Base-by-base conservation (phyloP, 176 grass and related monocot species). In the Rhynchospora tenuis region DNA sequence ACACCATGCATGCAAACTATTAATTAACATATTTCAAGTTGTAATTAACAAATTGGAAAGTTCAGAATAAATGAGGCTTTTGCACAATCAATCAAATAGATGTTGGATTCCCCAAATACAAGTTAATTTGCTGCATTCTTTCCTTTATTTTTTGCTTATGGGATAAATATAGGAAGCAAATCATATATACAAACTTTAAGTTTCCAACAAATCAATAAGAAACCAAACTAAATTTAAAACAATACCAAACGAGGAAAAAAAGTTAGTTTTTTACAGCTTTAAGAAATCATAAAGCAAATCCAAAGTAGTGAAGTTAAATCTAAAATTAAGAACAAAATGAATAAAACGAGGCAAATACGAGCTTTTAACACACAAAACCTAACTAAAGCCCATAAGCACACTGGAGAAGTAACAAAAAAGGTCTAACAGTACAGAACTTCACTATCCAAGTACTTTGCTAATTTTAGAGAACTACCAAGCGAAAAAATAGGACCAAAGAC, bases 371-470 rank as follows among this genome's bases (percentile, higher is more conserved):
- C 33, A 26, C 33, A 23, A 27, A 64, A 42, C 11, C 56, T 56
- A 61, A 45, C 29, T 45, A 62, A 62, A 61, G 9, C 56, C 62
- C 54, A 42, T 17, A 63, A 12, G 27, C 7, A 33, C 52, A 42
- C 77, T 23, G 1, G 4, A 79, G 22, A 59, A 81, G 56, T 81
- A 28, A 8, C 78, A 63, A 81, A 82, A 82, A 28, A 8, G 58
- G 56, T 67, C 2, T 24, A 33, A 28, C 5, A 33, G 20, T 10
- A 65, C 67, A 14, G 9, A 45, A 67, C 38, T 48, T 68, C 62
- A 9, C 23, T 44, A 67, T 82, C 67, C 14, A 82, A 82, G 15
- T 54, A 68, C 29, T 64, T 67, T 55, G 24, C 80, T 82, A 82
- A 68, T 67, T 82, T 64, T 82, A 28, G 43, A 64, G 80, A 17